Evolutionary conservation across 305 asterid species (phyloP).

Genomic region (Fraxinus floribunda): DNA sequence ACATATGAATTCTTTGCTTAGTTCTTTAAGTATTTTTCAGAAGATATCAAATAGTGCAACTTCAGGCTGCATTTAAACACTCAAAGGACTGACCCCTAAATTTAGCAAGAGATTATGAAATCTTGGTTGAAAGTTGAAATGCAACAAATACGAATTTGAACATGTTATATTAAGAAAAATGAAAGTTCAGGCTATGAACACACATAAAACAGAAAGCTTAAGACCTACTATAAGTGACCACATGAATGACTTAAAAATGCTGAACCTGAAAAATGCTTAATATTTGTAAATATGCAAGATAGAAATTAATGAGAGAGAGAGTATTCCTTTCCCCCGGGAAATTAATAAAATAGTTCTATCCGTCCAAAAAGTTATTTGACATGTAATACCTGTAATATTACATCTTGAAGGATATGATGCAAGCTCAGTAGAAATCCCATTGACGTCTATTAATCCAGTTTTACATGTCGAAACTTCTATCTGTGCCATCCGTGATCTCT

Average conservation of each 20-base stretch:
- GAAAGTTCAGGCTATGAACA: background rate
- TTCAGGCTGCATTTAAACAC: background rate
- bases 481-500: background rate
- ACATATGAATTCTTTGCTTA: background rate
- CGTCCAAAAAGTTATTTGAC: background rate
- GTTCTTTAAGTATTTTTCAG: background rate
- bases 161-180: background rate
- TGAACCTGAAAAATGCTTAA: background rate
- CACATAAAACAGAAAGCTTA: background rate
- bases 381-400: background rate
- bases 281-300: background rate
- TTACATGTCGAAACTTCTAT: background rate
- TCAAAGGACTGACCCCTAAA: background rate
- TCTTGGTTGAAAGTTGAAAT: background rate
- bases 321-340: background rate
- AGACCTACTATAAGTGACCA: background rate
- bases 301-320: background rate
- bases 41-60: background rate
- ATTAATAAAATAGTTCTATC: background rate
- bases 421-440: slow-evolving; percentile 5
- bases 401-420: background rate
- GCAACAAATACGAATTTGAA: background rate
- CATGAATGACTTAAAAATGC: background rate
- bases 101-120: background rate
- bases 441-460: background rate